Base-by-base conservation (phyloP, 441 rosid genomes). In the Hura crepitans region DNA sequence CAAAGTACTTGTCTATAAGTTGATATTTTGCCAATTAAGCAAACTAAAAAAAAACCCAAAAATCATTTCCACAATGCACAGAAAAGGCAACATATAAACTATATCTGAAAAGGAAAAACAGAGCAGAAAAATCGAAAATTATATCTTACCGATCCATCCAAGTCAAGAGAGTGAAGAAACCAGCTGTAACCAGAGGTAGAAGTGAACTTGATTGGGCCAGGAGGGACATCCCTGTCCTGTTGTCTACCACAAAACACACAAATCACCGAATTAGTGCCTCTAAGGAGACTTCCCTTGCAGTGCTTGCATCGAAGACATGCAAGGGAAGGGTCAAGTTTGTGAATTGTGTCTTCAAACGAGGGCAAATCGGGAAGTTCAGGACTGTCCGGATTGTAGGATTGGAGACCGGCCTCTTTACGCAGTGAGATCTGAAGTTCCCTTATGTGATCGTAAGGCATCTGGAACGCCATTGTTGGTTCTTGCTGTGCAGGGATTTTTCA, bases 161-260 rank as follows among this genome's bases (percentile, higher is more conserved):
- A 81, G 58, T 73, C 70, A 12, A 94, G 91, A 37, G 90, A 82
- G 59, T 62, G 80, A 51, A 94, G 97, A 61, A 94, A 74, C 91
- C 84, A 94, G 31, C 81, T 81, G 83, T 74, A 92, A 58, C 81
- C 96, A 65, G 42, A 64, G 64, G 96, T 81, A 62, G 91, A 81
- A 35, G 76, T 79, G 72, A 92, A 89, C 73, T 87, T 85, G 80
- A 94, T 82, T 0, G 97, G 88, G 51, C 80, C 82, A 45, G 90
- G 96, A 35, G 86, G 81, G 27, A 67, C 74, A 12, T 84, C 87
- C n/a, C 25, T 74, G 46, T 75, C 69, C 62, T 74, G 87, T 35
- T 78, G 84, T 23, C 81, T 73, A 31, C 99, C 97, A 53, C 97
- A 94, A 79, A 94, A 92, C 37, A 90, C 83, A 72, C 98, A 92